Evolutionary conservation across 129 eudicot genomes (phyloP).

Genomic region (Mikania micrantha): DNA sequence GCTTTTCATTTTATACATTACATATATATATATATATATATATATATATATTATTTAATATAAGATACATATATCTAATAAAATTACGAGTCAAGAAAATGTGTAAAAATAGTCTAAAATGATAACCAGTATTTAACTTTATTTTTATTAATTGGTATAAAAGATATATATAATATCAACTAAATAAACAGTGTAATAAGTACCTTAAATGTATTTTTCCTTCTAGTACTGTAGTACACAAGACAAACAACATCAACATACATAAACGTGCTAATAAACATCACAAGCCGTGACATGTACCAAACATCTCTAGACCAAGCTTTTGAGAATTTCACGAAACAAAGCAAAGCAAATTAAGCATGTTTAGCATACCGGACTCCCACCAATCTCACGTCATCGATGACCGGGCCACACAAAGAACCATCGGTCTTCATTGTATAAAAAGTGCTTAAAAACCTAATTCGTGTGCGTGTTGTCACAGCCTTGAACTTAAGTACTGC

Average conservation of each 20-base stretch:
- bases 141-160: too few relatives aligned
- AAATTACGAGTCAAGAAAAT: too few relatives aligned
- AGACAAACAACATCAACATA: constrained; percentile 26
- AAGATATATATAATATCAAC: too few relatives aligned
- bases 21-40: too few relatives aligned
- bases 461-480: constrained; percentile 33
- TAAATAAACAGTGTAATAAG: not conserved
- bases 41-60: too few relatives aligned
- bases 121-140: too few relatives aligned
- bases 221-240: constrained; percentile 37
- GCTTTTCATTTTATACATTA: too few relatives aligned
- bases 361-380: constrained; percentile 41
- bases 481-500: constrained; percentile 56
- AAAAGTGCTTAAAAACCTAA: constrained; percentile 59
- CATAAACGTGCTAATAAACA: constrained; percentile 30
- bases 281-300: constrained; percentile 18
- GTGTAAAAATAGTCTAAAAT: too few relatives aligned
- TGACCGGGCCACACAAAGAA: constrained; percentile 76
- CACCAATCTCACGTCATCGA: constrained; percentile 69
- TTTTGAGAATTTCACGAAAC: not conserved
- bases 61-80: too few relatives aligned
- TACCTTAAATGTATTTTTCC: constrained; percentile 7
- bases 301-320: constrained; percentile 12
- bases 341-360: constrained; percentile 26
- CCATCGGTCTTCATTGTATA: constrained; percentile 80